Evolutionary conservation across 331 rosid genomes (phyloP).

Genomic region (Quercus lobata): DNA sequence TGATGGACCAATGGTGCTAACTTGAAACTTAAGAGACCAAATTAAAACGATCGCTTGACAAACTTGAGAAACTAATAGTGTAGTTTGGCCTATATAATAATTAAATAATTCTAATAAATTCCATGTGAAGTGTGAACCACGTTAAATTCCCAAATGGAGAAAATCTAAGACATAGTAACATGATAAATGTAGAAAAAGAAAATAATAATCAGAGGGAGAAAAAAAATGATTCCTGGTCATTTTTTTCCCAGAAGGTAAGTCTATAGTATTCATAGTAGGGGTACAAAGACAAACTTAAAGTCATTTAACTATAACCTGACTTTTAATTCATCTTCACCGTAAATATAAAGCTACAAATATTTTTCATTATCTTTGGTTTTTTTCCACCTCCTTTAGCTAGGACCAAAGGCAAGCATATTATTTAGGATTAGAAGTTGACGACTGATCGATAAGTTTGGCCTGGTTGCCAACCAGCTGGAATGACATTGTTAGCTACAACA

Average conservation of each 20-base stretch:
- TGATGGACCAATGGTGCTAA: no score
- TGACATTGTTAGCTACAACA: slow-evolving; percentile 47
- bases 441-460: slow-evolving; percentile 57
- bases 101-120: no score
- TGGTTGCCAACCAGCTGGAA: slow-evolving; percentile 58
- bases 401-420: neutral
- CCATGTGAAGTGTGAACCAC: no score
- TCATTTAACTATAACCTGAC: neutral
- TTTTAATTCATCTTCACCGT: neutral
- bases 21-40: no score
- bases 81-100: no score
- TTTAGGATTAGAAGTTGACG: slow-evolving; percentile 29
- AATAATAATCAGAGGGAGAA: neutral
- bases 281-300: neutral
- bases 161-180: no score
- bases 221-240: neutral
- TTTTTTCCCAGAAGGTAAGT: neutral
- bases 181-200: neutral
- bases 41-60: no score
- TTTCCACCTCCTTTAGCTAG: neutral
- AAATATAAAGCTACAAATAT: neutral
- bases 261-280: neutral
- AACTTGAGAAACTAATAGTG: no score
- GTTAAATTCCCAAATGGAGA: no score
- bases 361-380: neutral